Evolutionary conservation across 2,329 filamentous ascomycete genomes (phyloP), one percentile per base, ranked within the genome.

Genomic region (Bisporella sp.): DNA sequence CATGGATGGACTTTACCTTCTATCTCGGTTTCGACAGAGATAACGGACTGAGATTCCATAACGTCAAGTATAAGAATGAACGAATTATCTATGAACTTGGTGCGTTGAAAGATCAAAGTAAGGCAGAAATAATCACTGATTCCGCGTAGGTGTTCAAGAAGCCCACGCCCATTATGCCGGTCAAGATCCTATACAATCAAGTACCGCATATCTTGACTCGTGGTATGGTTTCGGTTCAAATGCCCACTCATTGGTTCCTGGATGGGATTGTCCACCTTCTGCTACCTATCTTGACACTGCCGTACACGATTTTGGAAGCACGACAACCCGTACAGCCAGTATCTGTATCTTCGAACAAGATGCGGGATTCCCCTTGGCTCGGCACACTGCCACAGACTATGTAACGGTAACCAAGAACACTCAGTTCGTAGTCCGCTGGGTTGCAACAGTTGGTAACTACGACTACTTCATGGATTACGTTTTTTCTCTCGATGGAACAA

Each of bases 301-400:
- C 3, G 75, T 73, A 48, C 74, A 72, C 49, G 67, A 69, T 3
- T 63, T 62, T 1, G 72, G 73, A 50, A 71, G 66, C 1, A 72
- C 70, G 0, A 66, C 69, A 51, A 72, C 68, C 0, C 73, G 78
- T 48, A 62, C 67, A 1, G 71, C 76, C 59, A 73, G 71, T 51
- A 71, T 83, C 41, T 84, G 79, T 57, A 51, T 81, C 31, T 81
- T 81, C 52, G 78, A 81, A 59, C 70, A 67, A 47, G 72, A 73
- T 12, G 64, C 73, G 1, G 73, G 73, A 41, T 73, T 71, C 56
- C 71, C 76, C 1, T 70, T 81, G 1, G 69, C 71, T 46, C 69
- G 78, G 1, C 78, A 81, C 59, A 69, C 66, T 12, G 68, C 70
- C 0, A 52, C 54, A 12, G 63, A 63, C 5, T 70, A 73, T 51